A percentile compares a stretch with the other conserved stretches of the same genome.
phyloP scores from a whole-genome alignment of 495 filamentous ascomycete genomes.

The Aspergillus cavernicola region DNA sequence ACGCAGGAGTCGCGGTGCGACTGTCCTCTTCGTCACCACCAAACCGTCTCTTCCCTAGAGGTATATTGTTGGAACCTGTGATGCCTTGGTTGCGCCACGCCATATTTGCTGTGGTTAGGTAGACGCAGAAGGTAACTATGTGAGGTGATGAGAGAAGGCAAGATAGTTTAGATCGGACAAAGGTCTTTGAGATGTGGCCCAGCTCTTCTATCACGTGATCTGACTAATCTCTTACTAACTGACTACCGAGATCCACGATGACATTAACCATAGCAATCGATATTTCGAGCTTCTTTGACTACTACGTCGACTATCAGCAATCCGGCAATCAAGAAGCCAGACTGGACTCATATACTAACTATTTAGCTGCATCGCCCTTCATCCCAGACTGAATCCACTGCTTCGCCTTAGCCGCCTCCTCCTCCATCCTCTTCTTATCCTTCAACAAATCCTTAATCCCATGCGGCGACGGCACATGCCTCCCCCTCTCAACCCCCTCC shows the following conservation, averaged over 20 bases:
- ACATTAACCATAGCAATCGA: too few relatives aligned
- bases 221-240: too few relatives aligned
- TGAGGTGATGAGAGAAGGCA: conserved; percentile 7
- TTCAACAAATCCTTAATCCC: conserved; percentile 57
- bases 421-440: conserved; percentile 52
- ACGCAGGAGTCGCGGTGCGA: conserved; percentile 53
- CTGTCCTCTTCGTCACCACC: conserved; percentile 61
- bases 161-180: neutral
- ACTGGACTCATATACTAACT: too few relatives aligned
- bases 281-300: too few relatives aligned
- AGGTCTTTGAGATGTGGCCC: conserved; percentile 10
- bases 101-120: conserved; percentile 47
- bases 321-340: too few relatives aligned
- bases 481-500: conserved; percentile 70
- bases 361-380: conserved; percentile 52
- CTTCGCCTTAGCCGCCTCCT: conserved; percentile 41
- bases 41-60: conserved; percentile 86
- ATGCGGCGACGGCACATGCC: conserved; percentile 69
- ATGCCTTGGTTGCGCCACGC: conserved; percentile 93
- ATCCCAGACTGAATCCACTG: conserved; percentile 64
- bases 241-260: too few relatives aligned
- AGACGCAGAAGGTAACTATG: neutral
- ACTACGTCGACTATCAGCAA: too few relatives aligned
- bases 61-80: conserved; percentile 98
- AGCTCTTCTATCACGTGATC: conserved; percentile 17